phyloP scores from a whole-genome alignment of 345 rosid genomes.

The Murraya koenigii region DNA sequence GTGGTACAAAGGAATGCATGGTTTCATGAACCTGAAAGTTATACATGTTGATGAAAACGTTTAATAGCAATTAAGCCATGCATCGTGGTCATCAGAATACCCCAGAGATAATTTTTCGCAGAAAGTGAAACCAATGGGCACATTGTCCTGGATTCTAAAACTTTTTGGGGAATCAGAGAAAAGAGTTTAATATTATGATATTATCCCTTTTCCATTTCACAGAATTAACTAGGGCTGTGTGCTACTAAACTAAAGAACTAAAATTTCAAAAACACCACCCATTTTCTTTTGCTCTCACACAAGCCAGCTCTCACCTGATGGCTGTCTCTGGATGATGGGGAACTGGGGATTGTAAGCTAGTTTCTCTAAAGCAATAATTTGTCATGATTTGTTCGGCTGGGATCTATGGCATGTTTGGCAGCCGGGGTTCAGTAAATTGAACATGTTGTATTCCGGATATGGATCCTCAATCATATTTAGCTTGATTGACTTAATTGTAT shows the following conservation, averaged over 20 bases:
- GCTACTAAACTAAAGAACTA: neutral
- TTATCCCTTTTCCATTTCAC: neutral
- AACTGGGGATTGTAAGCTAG: neutral
- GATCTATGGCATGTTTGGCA: neutral
- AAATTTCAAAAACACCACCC: neutral
- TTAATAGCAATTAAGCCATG: too few species aligned
- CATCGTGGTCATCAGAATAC: too few species aligned
- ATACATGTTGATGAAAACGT: too few species aligned
- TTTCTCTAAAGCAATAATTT: neutral
- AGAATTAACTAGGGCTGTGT: neutral
- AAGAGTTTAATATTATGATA: neutral
- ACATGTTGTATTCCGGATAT: neutral
- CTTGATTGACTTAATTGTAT: too few species aligned
- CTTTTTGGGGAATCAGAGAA: neutral
- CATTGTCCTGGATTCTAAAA: neutral
- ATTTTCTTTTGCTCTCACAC: neutral
- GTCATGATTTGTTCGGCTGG: neutral
- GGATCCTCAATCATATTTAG: too few species aligned
- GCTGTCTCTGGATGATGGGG: neutral
- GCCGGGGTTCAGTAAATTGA: neutral
- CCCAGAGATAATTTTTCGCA: neutral
- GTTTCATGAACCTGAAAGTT: neutral
- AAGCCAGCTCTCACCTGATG: neutral
- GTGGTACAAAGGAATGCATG: neutral
- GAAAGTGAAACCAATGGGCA: neutral